Evolutionary conservation across 106 monocot species (phyloP), one percentile per base, ranked within the genome.

Genomic region (Allium cepa): DNA sequence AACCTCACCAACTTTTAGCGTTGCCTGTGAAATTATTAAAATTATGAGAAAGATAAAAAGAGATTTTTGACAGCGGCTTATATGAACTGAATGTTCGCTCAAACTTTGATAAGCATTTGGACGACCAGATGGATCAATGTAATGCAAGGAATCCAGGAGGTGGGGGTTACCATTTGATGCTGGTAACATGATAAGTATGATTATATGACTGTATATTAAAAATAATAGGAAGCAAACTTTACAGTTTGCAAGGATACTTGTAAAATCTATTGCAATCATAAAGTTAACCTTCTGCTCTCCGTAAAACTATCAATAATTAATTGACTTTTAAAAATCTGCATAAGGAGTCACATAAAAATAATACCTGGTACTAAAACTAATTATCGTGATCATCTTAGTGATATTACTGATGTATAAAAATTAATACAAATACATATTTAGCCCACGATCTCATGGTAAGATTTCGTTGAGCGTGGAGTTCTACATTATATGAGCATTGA

Each of bases 101-200:
- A 94, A 89, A 81, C 86, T 89, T 59, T 94, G 93, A 76, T 94
- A 94, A 36, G 85, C 90, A 86, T 94, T 94, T 69, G 79, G 84
- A 8, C 93, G 83, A 45, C 93, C 93, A 46, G 89, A 82, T 16
- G 85, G 86, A 53, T 94, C 93, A 81, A 94, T 94, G 60, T 90
- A 94, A 65, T 94, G 93, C 77, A 94, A 86, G 57, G 93, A 94
- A 78, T 94, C 93, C 18, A 88, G 90, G 46, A 94, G 82, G 11
- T 88, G 89, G 28, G 89, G 83, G 75, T 94, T 94, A 71, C 93
- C 93, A 94, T 94, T 94, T 50, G 93, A 94, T 73, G 93, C 93
- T 94, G 79, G 4, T 46, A 56, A 73, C 28, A 11, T 73, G 66
- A 10, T 27, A 28, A 69, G 9, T 5, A 1, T 28, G 22, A 12